These are phyloP conservation scores for Xylaria curta DNA, from an alignment of 495 filamentous ascomycete genomes.

Conservation along the genomic window DNA sequence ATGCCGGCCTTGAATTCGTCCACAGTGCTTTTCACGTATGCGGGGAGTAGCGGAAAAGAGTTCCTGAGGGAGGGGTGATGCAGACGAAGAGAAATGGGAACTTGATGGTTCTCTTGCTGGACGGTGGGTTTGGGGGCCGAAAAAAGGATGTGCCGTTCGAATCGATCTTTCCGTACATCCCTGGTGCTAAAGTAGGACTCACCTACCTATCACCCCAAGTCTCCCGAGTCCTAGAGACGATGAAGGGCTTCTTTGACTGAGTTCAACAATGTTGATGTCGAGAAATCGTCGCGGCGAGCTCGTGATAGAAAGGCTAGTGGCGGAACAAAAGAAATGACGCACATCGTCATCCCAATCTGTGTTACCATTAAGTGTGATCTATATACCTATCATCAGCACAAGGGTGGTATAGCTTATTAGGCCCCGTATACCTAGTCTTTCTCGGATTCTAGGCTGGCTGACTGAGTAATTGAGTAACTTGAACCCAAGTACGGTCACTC, in stretches of 20 bases:
- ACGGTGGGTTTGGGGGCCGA: slow-evolving; percentile 21
- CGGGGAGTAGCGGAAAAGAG: neutral
- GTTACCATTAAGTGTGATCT: neutral
- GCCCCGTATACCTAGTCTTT: neutral
- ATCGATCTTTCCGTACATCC: neutral
- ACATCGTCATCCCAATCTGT: neutral
- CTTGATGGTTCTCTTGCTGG: neutral
- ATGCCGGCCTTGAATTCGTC: neutral
- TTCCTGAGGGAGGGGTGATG: neutral
- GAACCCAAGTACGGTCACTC: neutral
- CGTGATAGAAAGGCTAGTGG: neutral
- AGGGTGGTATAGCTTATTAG: neutral
- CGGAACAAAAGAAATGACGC: slow-evolving; percentile 10
- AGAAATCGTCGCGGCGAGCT: neutral
- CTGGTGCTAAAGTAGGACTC: neutral
- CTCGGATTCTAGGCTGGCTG: slow-evolving; percentile 10
- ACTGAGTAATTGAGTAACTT: neutral
- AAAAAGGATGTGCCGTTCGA: slow-evolving; percentile 11
- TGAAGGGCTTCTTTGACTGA: neutral
- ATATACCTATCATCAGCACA: slow-evolving; percentile 5
- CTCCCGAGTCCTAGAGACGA: neutral
- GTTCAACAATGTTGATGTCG: neutral
- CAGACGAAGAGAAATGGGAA: neutral
- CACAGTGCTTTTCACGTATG: slow-evolving; percentile 1
- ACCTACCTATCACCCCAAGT: neutral